A percentile compares a stretch with the other conserved stretches of the same genome.
Conservation (phyloP, 2,329 filamentous ascomycete genomes). For the Neospermospora avenae region DNA sequence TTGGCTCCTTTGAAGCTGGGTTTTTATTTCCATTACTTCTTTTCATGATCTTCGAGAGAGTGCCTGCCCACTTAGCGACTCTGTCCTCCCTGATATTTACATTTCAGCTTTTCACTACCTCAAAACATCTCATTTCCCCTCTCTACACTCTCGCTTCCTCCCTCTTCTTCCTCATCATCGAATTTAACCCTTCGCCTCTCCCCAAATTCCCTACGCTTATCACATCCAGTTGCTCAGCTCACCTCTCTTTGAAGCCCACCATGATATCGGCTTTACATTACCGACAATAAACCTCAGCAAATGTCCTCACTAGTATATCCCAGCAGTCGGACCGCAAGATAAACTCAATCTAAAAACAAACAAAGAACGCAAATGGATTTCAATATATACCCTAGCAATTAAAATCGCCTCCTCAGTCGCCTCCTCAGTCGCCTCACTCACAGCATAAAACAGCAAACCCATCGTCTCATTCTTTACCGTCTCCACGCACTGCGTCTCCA, state of each 20-base stretch:
- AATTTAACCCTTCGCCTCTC: neutral
- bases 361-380: too few species aligned
- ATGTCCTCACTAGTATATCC: too few species aligned
- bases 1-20: too few species aligned
- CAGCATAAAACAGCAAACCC: neutral
- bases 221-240: neutral
- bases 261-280: neutral
- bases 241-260: neutral
- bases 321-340: too few species aligned
- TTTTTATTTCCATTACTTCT: too few species aligned
- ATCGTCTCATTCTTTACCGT: neutral
- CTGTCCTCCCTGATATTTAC: too few species aligned
- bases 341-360: too few species aligned
- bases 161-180: neutral
- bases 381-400: too few species aligned
- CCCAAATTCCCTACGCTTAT: neutral
- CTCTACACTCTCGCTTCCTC: too few species aligned
- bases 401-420: neutral
- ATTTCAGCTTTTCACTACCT: neutral
- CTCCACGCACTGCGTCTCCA: neutral
- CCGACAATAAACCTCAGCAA: too few species aligned
- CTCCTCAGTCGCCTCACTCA: neutral
- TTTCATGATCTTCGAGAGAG: too few species aligned
- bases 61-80: too few species aligned
- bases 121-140: neutral